Percentiles rank a stretch among this genome's conserved stretches.
Evolutionary conservation across 805 yeast species (phyloP).

Genomic region (Candida sakaeoensis): DNA sequence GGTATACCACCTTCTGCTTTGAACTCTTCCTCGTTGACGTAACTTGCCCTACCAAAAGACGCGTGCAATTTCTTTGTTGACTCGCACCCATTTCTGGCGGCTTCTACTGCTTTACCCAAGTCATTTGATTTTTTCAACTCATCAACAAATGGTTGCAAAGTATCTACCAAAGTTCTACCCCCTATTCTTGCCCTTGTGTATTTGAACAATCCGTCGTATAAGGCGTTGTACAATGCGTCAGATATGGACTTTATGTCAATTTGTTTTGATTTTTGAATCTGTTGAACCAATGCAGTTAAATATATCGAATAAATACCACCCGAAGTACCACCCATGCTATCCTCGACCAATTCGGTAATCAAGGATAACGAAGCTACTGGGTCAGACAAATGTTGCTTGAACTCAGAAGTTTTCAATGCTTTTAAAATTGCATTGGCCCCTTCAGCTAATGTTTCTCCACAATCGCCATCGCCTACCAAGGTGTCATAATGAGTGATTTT

Average conservation of each 20-base stretch:
- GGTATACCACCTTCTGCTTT: constrained; percentile 69
- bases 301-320: constrained; percentile 90
- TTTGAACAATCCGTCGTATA: constrained; percentile 65
- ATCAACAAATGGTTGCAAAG: constrained; percentile 81
- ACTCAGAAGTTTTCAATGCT: constrained; percentile 42
- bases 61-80: constrained; percentile 73
- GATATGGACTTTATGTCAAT: constrained; percentile 34
- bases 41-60: constrained; percentile 90
- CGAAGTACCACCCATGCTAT: constrained; percentile 96
- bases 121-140: constrained; percentile 50
- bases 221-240: constrained; percentile 52
- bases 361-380: constrained; percentile 60
- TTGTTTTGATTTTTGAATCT: constrained; percentile 39
- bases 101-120: constrained; percentile 56
- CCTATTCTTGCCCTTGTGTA: constrained; percentile 89
- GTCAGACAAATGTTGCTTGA: constrained; percentile 30
- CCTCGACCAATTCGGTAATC: constrained; percentile 80
- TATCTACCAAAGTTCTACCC: constrained; percentile 85
- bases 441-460: constrained; percentile 84
- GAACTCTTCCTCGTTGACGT: constrained; percentile 65
- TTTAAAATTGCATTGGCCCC: constrained; percentile 74
- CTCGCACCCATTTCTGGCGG: constrained; percentile 75
- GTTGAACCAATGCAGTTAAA: constrained; percentile 67
- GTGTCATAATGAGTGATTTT: constrained; percentile 82
- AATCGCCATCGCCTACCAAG: constrained; percentile 94